phyloP scores from a whole-genome alignment of 1,284 basidiomycete species.

The Grifola frondosa region DNA sequence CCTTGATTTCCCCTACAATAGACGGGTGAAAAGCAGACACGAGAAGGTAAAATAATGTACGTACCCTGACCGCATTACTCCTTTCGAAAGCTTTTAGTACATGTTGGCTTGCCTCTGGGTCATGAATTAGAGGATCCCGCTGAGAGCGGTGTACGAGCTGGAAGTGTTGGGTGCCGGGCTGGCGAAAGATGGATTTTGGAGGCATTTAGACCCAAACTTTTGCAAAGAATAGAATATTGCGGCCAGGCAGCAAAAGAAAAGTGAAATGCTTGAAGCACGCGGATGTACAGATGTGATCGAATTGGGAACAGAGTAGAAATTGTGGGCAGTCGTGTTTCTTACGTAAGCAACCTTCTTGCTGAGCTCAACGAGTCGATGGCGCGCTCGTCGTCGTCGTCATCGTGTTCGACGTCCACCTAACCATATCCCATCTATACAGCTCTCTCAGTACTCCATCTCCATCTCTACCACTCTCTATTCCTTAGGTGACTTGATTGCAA shows the following conservation, averaged over 20 bases:
- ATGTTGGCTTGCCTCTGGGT: conserved; percentile 85
- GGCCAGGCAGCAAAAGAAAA: not conserved
- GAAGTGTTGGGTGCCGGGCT: conserved; percentile 87
- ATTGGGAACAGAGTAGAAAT: conserved; percentile 14
- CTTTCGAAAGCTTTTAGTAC: conserved; percentile 85
- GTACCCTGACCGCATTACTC: conserved; percentile 69
- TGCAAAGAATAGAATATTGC: not conserved
- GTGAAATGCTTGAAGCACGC: not conserved
- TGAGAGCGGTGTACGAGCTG: conserved; percentile 98
- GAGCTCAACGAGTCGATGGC: conserved; percentile 18
- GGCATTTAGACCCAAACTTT: too few relatives aligned
- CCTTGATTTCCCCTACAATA: conserved; percentile 70
- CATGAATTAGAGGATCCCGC: conserved; percentile 93
- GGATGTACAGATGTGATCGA: not conserved
- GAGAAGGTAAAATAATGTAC: conserved; percentile 12
- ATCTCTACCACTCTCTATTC: not conserved
- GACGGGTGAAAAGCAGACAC: conserved; percentile 3
- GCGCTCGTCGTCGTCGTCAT: conserved; percentile 16
- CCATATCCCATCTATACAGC: not conserved
- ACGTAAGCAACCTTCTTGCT: conserved; percentile 22
- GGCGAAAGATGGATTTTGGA: conserved; percentile 84
- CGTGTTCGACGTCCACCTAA: conserved; percentile 11
- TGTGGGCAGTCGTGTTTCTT: conserved; percentile 11
- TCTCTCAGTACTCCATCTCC: not conserved
- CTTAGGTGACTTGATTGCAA: not conserved